Evolutionary conservation across 768 basidiomycete species (phyloP), one percentile per base, ranked within the genome.

Genomic region (Suillus decipiens): DNA sequence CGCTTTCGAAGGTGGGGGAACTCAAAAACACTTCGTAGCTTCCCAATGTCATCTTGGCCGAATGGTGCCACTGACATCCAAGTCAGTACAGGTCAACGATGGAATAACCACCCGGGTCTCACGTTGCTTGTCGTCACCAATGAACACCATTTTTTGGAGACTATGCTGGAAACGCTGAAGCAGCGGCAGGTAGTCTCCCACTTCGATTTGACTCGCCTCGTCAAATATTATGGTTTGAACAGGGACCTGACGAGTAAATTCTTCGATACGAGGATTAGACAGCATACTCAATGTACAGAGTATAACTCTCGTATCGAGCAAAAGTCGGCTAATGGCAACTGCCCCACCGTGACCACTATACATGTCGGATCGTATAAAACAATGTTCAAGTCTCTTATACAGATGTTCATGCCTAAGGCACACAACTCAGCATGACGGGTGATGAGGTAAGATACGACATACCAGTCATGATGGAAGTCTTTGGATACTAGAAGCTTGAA

Each of bases 1-100:
- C 75, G 68, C 14, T 72, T 70, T 2, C 74, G 75, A 17, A 94
- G 77, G 73, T 93, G 89, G 0, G 74, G 17, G 15, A 90, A 70
- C 69, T 93, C 91, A 80, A 93, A 93, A 33, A 93, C 83, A 64
- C 89, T 92, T 61, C 86, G 80, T 19, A 93, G 79, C n/a, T 82
- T 80, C 58, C 79, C 71, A 42, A 89, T 73, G 24, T 89, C 83
- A 63, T 92, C 92, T 66, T 89, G 84, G 10, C 91, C 92, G 83
- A 80, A 85, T 3, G 92, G 92, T 59, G 92, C 88, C 66, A 94
- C 92, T 93, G 61, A 41, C 17, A 19, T 33, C 39, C 14, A 2
- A 47, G 67, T 61, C 63, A 66, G 45, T 41, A 50, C 9, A 56
- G 24, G n/a, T 24, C 6, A 50, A 14, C 1, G 10, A 28, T 50